Percentiles rank a stretch among this genome's conserved stretches.
phyloP scores from a whole-genome alignment of 2,329 filamentous ascomycete species.

The Neoarthrinium moseri region DNA sequence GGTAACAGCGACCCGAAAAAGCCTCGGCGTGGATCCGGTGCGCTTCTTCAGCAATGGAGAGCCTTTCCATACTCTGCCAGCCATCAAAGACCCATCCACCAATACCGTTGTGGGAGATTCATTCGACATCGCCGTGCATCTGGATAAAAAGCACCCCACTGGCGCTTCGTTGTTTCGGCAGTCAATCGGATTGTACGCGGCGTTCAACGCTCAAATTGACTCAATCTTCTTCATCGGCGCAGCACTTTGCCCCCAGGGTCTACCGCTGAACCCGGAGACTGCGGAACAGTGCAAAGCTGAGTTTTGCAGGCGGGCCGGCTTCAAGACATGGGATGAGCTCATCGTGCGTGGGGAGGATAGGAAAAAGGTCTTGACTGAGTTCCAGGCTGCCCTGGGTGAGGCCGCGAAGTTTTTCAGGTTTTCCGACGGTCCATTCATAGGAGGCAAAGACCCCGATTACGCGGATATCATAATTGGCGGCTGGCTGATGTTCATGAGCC shows the following conservation, averaged over 20 bases:
- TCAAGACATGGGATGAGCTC: constrained; percentile 42
- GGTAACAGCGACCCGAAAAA: constrained; percentile 44
- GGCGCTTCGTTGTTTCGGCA: constrained; percentile 48
- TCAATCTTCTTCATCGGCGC: constrained; percentile 47
- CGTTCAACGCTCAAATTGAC: constrained; percentile 56
- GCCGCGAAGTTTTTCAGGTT: constrained; percentile 17
- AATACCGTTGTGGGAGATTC: constrained; percentile 53
- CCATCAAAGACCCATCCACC: constrained; percentile 47
- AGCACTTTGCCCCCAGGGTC: constrained; percentile 33
- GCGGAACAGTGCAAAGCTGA: constrained; percentile 43
- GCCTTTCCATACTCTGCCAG: constrained; percentile 60
- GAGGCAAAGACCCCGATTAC: constrained; percentile 19
- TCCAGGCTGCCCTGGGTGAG: constrained; percentile 13
- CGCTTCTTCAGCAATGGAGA: constrained; percentile 56
- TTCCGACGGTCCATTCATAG: constrained; percentile 20
- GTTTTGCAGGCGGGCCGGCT: constrained; percentile 45
- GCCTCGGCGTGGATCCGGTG: constrained; percentile 43
- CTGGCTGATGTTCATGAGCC: constrained; percentile 19
- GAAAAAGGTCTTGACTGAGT: constrained; percentile 12
- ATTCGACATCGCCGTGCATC: constrained; percentile 63
- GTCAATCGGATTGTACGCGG: constrained; percentile 35
- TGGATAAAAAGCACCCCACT: constrained; percentile 50
- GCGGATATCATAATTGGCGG: constrained; percentile 26
- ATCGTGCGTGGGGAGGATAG: constrained; percentile 16
- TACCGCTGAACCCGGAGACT: constrained; percentile 51